Evolutionary conservation across 352 stramenopile genomes (phyloP).

Genomic region (Phytophthora sp.): DNA sequence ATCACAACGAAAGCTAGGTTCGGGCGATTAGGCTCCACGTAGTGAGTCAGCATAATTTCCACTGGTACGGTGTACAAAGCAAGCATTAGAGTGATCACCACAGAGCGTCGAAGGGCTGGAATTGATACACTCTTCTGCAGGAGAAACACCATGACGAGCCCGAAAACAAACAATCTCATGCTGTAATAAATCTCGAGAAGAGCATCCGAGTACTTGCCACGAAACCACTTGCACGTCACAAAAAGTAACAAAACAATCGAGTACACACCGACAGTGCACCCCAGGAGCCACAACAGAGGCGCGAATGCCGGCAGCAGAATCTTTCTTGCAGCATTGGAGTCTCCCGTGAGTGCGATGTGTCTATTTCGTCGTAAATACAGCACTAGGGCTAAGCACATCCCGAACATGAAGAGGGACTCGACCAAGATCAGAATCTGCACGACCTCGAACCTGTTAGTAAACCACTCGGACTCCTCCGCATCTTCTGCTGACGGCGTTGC

Average conservation of each 20-base stretch:
- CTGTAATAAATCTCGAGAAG: conserved; percentile 58
- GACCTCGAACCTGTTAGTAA: conserved; percentile 39
- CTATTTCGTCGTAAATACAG: conserved; percentile 69
- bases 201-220: conserved; percentile 21
- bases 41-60: conserved; percentile 22
- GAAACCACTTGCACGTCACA: conserved; percentile 36
- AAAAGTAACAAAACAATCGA: conserved; percentile 36
- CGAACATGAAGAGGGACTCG: conserved; percentile 55
- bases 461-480: conserved; percentile 6
- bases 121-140: conserved; percentile 65
- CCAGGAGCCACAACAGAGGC: conserved; percentile 66
- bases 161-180: conserved; percentile 56
- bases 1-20: conserved; percentile 24
- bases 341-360: conserved; percentile 49
- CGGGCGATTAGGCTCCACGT: conserved; percentile 25
- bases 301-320: conserved; percentile 73
- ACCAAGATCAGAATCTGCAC: conserved; percentile 48
- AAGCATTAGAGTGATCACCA: conserved; percentile 42
- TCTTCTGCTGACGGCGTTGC: neutral
- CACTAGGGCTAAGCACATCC: conserved; percentile 46
- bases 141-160: conserved; percentile 58
- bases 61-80: conserved; percentile 37
- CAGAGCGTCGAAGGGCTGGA: conserved; percentile 42
- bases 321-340: conserved; percentile 57
- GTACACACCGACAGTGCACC: conserved; percentile 40